Evolutionary conservation across 2,329 filamentous ascomycete genomes (phyloP).

Genomic region (Orbilia blumenaviensis): DNA sequence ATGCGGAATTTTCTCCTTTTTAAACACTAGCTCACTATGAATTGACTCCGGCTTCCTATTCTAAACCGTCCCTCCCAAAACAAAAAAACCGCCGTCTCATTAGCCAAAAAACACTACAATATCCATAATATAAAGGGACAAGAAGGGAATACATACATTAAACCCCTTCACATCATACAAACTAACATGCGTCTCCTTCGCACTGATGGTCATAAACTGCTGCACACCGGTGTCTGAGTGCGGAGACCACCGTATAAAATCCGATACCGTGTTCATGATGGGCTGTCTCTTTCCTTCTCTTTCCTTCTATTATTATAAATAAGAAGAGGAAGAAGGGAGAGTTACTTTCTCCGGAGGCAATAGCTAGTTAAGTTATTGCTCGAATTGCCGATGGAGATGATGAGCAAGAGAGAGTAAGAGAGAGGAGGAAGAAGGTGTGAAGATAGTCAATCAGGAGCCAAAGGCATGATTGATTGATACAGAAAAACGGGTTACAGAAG

Average conservation of each 20-base stretch:
- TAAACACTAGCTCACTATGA: conserved; percentile 54
- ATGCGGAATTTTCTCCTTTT: conserved; percentile 65
- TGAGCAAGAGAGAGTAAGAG: too few species aligned
- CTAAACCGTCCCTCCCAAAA: conserved; percentile 1
- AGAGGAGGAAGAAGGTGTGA: background rate
- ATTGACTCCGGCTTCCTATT: conserved; percentile 44
- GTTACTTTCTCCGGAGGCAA: too few species aligned
- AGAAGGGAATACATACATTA: conserved; percentile 62
- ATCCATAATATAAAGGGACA: background rate
- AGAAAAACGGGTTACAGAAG: background rate
- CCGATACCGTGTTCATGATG: conserved; percentile 64
- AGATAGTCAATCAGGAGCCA: conserved; percentile 47
- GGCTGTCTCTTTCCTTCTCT: background rate
- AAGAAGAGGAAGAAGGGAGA: too few species aligned
- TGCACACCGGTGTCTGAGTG: conserved; percentile 63
- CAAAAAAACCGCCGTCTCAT: too few species aligned
- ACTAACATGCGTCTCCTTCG: conserved; percentile 64
- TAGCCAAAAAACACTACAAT: conserved; percentile 20
- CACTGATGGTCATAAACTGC: conserved; percentile 66
- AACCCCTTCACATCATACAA: conserved; percentile 63
- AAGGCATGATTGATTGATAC: conserved; percentile 41
- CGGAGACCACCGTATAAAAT: conserved; percentile 66
- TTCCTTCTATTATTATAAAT: too few species aligned
- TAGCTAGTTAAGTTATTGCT: background rate
- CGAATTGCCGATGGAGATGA: background rate